These are phyloP conservation scores for Eudorina sp. DNA, from an alignment of 139 green algal species.

Conservation along the genomic window DNA sequence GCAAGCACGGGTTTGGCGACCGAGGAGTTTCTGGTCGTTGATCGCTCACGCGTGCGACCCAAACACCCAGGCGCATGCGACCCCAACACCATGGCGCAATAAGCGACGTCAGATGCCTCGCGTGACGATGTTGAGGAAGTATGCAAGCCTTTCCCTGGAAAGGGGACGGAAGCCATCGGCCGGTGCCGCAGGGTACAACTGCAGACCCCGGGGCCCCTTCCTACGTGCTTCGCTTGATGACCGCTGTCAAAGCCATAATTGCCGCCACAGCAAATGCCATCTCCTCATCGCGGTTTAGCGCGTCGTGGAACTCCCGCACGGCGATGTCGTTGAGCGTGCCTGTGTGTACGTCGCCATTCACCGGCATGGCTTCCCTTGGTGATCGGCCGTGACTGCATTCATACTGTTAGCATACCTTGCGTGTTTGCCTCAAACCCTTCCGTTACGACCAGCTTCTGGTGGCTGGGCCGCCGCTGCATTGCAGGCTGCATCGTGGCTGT, in stretches of 20 bases:
- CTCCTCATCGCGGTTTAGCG: slow-evolving; percentile 74
- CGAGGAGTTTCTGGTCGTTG: too few species aligned
- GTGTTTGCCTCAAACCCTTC: slow-evolving; percentile 33
- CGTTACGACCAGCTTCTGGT: slow-evolving; percentile 10
- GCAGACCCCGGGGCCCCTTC: neutral
- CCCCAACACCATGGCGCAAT: too few species aligned
- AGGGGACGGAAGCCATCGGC: too few species aligned
- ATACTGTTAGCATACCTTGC: neutral
- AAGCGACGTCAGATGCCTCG: too few species aligned
- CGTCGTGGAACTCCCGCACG: slow-evolving; percentile 85
- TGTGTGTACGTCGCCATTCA: neutral
- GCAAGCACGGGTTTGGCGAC: too few species aligned
- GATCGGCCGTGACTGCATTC: neutral
- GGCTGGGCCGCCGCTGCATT: slow-evolving; percentile 26
- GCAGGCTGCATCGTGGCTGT: too few species aligned
- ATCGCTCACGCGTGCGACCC: too few species aligned
- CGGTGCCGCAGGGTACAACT: neutral
- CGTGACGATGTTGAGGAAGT: too few species aligned
- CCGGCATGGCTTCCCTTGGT: neutral
- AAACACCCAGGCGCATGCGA: too few species aligned
- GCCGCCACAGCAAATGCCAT: slow-evolving; percentile 90
- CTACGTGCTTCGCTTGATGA: slow-evolving; percentile 80
- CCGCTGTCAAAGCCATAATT: slow-evolving; percentile 87
- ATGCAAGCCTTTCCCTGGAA: too few species aligned
- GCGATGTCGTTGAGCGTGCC: slow-evolving; percentile 65